Evolutionary conservation across 495 filamentous ascomycete genomes (phyloP).

Genomic region (Parathielavia appendiculata): DNA sequence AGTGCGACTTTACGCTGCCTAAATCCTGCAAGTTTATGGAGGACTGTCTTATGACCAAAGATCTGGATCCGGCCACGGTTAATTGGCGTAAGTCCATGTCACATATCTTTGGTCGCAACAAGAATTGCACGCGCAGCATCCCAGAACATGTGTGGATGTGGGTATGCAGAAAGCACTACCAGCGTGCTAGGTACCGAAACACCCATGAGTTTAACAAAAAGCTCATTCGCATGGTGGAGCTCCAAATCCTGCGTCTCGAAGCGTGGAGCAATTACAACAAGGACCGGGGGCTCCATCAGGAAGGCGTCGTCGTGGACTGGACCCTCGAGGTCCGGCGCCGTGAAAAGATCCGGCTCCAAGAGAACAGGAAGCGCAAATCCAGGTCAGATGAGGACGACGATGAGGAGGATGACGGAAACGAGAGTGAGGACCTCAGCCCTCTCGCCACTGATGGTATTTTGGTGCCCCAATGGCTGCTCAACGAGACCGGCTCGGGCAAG

Average conservation of each 20-base stretch:
- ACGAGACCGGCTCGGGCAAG: slow-evolving; percentile 32
- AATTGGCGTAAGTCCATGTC: slow-evolving; percentile 66
- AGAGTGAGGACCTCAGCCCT: slow-evolving; percentile 1
- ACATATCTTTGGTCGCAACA: slow-evolving; percentile 87
- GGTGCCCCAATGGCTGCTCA: slow-evolving; percentile 42
- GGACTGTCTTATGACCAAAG: background rate
- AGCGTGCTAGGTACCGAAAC: slow-evolving; percentile 64
- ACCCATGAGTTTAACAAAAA: slow-evolving; percentile 51
- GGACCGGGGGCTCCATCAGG: slow-evolving; percentile 22
- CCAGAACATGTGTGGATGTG: slow-evolving; percentile 61
- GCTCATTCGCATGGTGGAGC: slow-evolving; percentile 55
- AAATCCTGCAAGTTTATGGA: slow-evolving; percentile 6
- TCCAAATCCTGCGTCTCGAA: slow-evolving; percentile 55
- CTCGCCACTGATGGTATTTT: slow-evolving; percentile 30
- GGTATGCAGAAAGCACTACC: slow-evolving; percentile 82
- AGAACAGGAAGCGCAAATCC: slow-evolving; percentile 23
- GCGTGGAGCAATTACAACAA: slow-evolving; percentile 49
- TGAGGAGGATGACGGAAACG: slow-evolving; percentile 27
- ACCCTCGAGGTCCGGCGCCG: slow-evolving; percentile 48
- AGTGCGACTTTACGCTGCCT: background rate
- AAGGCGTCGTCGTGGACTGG: slow-evolving; percentile 47
- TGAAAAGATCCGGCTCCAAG: slow-evolving; percentile 44
- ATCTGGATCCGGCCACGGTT: background rate
- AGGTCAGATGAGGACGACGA: slow-evolving; percentile 28
- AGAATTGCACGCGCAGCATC: slow-evolving; percentile 63